Conservation (phyloP, 2,329 filamentous ascomycete genomes). For the Diplodia corticola region DNA sequence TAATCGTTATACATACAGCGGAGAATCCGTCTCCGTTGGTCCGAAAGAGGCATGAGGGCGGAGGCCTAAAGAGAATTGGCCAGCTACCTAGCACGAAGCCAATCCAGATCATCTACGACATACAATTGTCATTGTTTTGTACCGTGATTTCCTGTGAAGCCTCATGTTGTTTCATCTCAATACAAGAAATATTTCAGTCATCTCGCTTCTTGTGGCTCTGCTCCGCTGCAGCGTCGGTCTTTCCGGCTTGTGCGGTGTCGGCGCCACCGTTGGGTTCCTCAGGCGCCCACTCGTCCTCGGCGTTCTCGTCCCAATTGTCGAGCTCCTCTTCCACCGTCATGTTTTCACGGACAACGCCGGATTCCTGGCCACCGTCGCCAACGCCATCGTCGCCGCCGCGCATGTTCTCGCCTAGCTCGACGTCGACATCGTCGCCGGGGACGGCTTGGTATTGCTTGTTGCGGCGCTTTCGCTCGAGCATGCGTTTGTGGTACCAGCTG, state of each 20-base stretch:
- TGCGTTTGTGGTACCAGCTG: constrained; percentile 91
- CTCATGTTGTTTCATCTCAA: neutral
- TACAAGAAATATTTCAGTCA: constrained; percentile 2
- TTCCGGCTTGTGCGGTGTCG: constrained; percentile 5
- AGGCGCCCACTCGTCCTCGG: constrained; percentile 62
- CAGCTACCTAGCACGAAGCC: neutral
- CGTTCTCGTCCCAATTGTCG: constrained; percentile 93
- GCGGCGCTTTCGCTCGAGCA: constrained; percentile 82
- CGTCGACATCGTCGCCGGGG: constrained; percentile 59
- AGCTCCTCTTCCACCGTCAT: constrained; percentile 72
- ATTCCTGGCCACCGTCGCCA: constrained; percentile 55
- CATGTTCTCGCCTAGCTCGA: constrained; percentile 71
- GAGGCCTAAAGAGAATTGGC: neutral
- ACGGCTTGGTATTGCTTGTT: constrained; percentile 76
- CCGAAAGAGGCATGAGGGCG: neutral
- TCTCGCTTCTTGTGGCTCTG: constrained; percentile 18
- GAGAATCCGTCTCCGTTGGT: neutral
- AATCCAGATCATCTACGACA: neutral
- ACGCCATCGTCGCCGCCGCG: constrained; percentile 25
- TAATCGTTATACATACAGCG: constrained; percentile 2
- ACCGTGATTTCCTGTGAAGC: neutral
- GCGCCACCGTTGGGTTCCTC: constrained; percentile 44
- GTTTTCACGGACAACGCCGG: constrained; percentile 54
- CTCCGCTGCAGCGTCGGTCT: neutral
- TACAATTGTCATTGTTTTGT: neutral